Conservation (phyloP, 345 rosid species). For the Luvunga scandens region DNA sequence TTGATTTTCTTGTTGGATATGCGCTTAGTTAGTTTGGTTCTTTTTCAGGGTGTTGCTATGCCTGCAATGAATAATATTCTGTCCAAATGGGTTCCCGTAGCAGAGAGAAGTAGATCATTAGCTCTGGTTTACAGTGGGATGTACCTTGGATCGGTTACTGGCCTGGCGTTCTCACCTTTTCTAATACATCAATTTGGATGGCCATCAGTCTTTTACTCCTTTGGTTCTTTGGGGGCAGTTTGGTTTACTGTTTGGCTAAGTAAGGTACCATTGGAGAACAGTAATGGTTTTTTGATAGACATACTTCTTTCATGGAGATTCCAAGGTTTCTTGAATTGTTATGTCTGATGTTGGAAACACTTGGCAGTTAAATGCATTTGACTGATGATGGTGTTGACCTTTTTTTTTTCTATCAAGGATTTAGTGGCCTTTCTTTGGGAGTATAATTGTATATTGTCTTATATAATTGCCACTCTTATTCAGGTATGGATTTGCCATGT, state of each 20-base stretch:
- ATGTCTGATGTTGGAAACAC: neutral
- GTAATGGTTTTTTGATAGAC: neutral
- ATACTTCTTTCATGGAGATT: conserved; percentile 9
- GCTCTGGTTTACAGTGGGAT: conserved; percentile 94
- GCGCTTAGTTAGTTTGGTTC: conserved; percentile 2
- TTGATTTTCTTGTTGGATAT: neutral
- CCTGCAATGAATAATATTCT: conserved; percentile 97
- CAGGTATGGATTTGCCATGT: neutral
- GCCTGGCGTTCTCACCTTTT: conserved; percentile 89
- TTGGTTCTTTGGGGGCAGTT: conserved; percentile 87
- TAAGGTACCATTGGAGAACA: conserved; percentile 41
- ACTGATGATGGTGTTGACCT: neutral
- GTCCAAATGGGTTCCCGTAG: conserved; percentile 90
- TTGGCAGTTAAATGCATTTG: neutral
- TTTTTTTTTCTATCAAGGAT: neutral
- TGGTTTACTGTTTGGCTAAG: conserved; percentile 80
- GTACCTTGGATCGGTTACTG: conserved; percentile 95
- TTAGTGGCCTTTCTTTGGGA: neutral
- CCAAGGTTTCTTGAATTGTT: neutral
- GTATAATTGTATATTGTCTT: neutral
- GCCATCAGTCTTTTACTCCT: conserved; percentile 95
- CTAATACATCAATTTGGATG: conserved; percentile 87
- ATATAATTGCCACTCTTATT: neutral
- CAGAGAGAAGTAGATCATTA: conserved; percentile 89
- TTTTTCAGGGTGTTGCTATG: conserved; percentile 93